A percentile compares a stretch with the other conserved stretches of the same genome.
phyloP scores from a whole-genome alignment of 495 filamentous ascomycete genomes.

The Daldinia loculata region DNA sequence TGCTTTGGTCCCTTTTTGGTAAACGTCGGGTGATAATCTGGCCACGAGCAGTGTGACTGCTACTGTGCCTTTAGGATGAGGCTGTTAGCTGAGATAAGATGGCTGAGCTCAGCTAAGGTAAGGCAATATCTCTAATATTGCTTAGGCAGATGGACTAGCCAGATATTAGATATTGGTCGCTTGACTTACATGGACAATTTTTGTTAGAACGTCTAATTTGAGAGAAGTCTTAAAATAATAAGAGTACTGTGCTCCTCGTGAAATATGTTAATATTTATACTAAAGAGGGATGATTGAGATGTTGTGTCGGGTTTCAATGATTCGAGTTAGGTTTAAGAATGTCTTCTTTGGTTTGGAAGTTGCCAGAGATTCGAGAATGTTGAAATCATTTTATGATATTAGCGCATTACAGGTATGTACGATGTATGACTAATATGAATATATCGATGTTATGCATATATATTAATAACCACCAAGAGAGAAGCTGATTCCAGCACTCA shows the following conservation, averaged over 20 bases:
- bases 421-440: conserved; percentile 6
- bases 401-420: background rate
- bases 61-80: conserved; percentile 12
- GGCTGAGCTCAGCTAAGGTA: conserved; percentile 11
- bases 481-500: background rate
- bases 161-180: background rate
- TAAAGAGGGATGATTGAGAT: background rate
- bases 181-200: background rate
- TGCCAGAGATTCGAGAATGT: background rate
- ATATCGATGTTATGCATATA: conserved; percentile 13
- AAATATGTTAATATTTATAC: background rate
- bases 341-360: background rate
- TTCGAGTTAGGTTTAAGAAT: background rate
- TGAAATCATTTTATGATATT: background rate
- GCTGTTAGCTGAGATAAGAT: conserved; percentile 30
- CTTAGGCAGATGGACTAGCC: background rate
- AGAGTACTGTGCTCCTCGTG: background rate
- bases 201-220: background rate
- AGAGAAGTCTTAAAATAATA: background rate
- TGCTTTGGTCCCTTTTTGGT: background rate
- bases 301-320: background rate
- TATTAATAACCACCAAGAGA: background rate
- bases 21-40: background rate
- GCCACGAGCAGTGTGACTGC: conserved; percentile 8
- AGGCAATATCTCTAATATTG: background rate